Base-by-base conservation (phyloP, 2,329 filamentous ascomycete genomes). In the Ophiostoma ulmi region DNA sequence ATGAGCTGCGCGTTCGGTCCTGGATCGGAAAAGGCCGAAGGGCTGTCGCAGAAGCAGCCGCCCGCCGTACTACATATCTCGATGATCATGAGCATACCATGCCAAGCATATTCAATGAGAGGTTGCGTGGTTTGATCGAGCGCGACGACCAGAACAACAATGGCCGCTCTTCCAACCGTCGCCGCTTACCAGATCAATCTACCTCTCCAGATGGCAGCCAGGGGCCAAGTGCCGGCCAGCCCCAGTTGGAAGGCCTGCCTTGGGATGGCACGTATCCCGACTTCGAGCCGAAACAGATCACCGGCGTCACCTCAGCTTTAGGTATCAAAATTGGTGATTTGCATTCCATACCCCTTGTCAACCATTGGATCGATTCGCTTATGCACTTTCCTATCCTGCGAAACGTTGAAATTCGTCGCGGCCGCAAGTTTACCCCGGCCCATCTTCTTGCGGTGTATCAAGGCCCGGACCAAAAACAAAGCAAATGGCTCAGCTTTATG, bases 401-500 rank as follows among this genome's bases (percentile, higher is more conserved):
- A 13, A 75, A 75, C 0, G 79, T 84, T 69, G 79, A 79, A 71
- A 80, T 84, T 36, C 82, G 83, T 0, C 76, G 76, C 5, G 80
- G 80, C 14, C 76, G 81, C 22, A 80, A 79, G n/a, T 82, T 84
- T 70, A 80, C 78, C 13, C 73, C 77, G 2, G 75, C 79, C 3
- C 78, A 80, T 7, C 77, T 84, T 10, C 77, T 79, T 3, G 77
- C 75, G 38, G 81, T 84, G 48, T 81, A 82, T 69, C 80, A 81
- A 14, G 80, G 83, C 65, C 76, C 75, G 2, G 74, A 75, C 39
- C 66, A 67, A n/a, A 82, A 83, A 73, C 79, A 78, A 0, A 78
- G 81, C 67, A 83, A 82, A 73, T 85, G 82, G 82, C 73, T 84
- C 8, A 80, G 81, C 14, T 82, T 81, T 71, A 83, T 84, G 79